Percentiles rank a stretch among this genome's conserved stretches.
These are phyloP conservation scores for Vanilla planifolia DNA, from an alignment of 106 monocot genomes.

Conservation along the genomic window DNA sequence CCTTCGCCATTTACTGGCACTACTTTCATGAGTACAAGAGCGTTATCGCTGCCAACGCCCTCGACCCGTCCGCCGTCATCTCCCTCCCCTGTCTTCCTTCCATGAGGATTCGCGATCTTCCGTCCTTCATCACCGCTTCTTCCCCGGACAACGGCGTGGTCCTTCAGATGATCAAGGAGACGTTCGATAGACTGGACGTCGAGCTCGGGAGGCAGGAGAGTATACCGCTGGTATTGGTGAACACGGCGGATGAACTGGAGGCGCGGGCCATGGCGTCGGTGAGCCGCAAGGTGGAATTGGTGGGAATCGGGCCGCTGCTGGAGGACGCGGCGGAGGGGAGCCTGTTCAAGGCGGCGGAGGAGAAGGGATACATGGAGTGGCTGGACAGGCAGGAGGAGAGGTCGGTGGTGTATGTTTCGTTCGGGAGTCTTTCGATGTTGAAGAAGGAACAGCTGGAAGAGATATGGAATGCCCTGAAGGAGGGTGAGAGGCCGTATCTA, in stretches of 20 bases:
- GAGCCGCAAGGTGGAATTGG: conserved; percentile 8
- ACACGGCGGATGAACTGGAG: conserved; percentile 34
- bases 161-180: too few relatives aligned
- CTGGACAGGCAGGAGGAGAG: conserved; percentile 24
- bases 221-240: conserved; percentile 20
- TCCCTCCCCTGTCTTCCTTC: conserved; percentile 19
- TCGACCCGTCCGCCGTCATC: conserved; percentile 8
- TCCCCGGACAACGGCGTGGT: not conserved
- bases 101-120: conserved; percentile 26
- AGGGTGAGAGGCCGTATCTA: conserved; percentile 29
- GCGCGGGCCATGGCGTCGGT: conserved; percentile 6
- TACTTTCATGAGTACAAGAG: conserved; percentile 22
- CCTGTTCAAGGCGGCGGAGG: conserved; percentile 17
- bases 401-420: conserved; percentile 47
- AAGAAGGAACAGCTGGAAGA: conserved; percentile 32
- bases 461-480: conserved; percentile 18
- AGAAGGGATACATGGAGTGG: conserved; percentile 37
- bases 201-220: not conserved
- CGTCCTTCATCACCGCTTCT: conserved; percentile 17
- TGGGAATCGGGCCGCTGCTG: conserved; percentile 19
- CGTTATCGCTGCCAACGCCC: conserved; percentile 2
- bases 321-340: not conserved
- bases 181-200: conserved; percentile 3
- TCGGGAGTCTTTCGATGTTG: conserved; percentile 28
- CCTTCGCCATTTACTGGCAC: conserved; percentile 51